These are phyloP conservation scores for Borovskyia barvae DNA, from an alignment of 208 protist genomes.

Conservation along the genomic window DNA sequence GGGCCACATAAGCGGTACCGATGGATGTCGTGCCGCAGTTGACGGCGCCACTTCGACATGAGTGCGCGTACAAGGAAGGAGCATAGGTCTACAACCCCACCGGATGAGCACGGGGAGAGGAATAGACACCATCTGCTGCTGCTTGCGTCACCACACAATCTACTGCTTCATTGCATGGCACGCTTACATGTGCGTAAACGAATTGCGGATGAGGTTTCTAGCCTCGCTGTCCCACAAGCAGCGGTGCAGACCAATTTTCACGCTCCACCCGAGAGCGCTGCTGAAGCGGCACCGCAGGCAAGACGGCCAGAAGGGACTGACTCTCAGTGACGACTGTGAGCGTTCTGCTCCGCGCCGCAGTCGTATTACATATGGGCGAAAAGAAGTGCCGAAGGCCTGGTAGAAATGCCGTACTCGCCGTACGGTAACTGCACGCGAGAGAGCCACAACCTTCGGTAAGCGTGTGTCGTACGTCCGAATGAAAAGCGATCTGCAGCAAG, in stretches of 20 bases:
- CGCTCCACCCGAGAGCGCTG: not conserved
- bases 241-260: not conserved
- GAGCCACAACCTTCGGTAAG: not conserved
- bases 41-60: not conserved
- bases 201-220: not conserved
- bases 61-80: not conserved
- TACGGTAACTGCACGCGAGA: no score
- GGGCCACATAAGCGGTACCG: not conserved
- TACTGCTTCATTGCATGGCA: not conserved
- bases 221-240: not conserved
- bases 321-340: not conserved
- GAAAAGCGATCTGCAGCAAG: not conserved
- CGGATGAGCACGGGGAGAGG: not conserved
- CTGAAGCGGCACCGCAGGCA: not conserved
- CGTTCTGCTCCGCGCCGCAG: not conserved
- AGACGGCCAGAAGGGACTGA: not conserved
- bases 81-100: not conserved
- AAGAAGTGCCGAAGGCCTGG: not conserved
- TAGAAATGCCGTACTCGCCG: not conserved
- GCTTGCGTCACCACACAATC: not conserved
- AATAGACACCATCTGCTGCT: not conserved
- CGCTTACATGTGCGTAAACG: not conserved
- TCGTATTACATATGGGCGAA: not conserved
- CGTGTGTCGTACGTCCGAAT: not conserved
- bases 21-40: not conserved